phyloP scores from a whole-genome alignment of 768 basidiomycete genomes.

The Suillus subaureus region DNA sequence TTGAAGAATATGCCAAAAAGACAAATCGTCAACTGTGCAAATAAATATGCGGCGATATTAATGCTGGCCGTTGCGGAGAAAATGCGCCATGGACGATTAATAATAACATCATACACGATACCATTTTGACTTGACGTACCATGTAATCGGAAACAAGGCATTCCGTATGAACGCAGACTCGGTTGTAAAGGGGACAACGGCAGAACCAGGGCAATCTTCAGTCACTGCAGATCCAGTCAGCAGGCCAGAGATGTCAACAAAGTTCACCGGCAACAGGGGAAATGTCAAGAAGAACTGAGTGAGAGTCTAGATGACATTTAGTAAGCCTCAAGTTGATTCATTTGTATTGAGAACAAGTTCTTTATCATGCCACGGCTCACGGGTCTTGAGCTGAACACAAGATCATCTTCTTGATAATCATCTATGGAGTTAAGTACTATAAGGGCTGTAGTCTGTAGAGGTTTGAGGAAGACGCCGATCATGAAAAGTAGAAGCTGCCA shows the following conservation, averaged over 20 bases:
- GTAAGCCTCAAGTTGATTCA: background rate
- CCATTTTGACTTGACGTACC: background rate
- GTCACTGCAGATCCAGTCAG: background rate
- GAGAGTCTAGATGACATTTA: background rate
- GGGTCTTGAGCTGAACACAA: background rate
- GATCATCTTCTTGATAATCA: background rate
- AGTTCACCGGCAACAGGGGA: background rate
- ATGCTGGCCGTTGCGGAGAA: background rate
- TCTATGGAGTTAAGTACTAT: too few relatives aligned
- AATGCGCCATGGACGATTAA: background rate
- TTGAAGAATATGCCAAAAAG: background rate
- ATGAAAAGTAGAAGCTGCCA: background rate
- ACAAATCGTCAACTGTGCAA: conserved; percentile 6
- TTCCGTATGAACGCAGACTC: conserved; percentile 1
- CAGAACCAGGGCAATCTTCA: background rate
- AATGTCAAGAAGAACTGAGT: background rate
- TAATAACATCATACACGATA: background rate
- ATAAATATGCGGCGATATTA: background rate
- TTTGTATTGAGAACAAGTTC: background rate
- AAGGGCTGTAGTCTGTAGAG: background rate
- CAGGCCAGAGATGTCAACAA: background rate
- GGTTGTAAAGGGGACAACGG: background rate
- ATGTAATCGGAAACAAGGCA: conserved; percentile 2
- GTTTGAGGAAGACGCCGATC: background rate
- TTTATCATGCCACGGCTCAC: background rate